Percentiles rank a stretch among this genome's conserved stretches.
Conservation (phyloP, 1,139 yeast species). For the Maudiozyma humilis region DNA sequence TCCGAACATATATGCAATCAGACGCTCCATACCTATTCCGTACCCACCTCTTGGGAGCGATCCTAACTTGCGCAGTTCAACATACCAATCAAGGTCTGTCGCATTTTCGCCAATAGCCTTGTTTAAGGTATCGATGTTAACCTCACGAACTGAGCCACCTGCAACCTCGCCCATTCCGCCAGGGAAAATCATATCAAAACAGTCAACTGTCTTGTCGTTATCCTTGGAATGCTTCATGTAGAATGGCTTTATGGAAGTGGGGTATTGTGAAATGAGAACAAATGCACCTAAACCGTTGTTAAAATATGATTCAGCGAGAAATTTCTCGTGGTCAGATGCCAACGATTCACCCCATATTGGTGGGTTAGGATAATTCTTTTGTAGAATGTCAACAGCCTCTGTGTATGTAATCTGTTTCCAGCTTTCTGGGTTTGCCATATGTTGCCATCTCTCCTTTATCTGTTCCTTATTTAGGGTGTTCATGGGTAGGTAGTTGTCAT, state of each 20-base stretch:
- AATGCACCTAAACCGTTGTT: constrained; percentile 41
- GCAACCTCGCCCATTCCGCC: constrained; percentile 91
- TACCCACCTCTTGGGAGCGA: constrained; percentile 93
- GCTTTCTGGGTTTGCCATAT: constrained; percentile 19
- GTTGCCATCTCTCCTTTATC: constrained; percentile 28
- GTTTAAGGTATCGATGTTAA: constrained; percentile 42
- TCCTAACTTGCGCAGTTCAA: constrained; percentile 66
- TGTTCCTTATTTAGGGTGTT: not conserved
- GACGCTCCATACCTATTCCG: constrained; percentile 89
- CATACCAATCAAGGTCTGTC: constrained; percentile 70
- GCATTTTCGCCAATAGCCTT: constrained; percentile 40
- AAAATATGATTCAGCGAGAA: constrained; percentile 66
- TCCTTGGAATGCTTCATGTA: constrained; percentile 58
- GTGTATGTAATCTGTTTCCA: constrained; percentile 75
- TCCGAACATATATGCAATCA: constrained; percentile 63
- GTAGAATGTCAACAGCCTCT: constrained; percentile 56
- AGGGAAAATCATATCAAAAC: constrained; percentile 83
- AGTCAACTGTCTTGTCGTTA: constrained; percentile 61
- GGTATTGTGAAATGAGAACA: constrained; percentile 86
- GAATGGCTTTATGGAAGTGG: constrained; percentile 71
- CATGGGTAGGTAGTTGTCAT: not conserved
- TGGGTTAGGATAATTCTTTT: constrained; percentile 26
- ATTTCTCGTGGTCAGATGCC: constrained; percentile 83
- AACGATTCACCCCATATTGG: constrained; percentile 67
- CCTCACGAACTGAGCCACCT: constrained; percentile 92